These are phyloP conservation scores for Colletotrichum chrysophilum DNA, from an alignment of 2,329 filamentous ascomycete species.

Conservation along the genomic window DNA sequence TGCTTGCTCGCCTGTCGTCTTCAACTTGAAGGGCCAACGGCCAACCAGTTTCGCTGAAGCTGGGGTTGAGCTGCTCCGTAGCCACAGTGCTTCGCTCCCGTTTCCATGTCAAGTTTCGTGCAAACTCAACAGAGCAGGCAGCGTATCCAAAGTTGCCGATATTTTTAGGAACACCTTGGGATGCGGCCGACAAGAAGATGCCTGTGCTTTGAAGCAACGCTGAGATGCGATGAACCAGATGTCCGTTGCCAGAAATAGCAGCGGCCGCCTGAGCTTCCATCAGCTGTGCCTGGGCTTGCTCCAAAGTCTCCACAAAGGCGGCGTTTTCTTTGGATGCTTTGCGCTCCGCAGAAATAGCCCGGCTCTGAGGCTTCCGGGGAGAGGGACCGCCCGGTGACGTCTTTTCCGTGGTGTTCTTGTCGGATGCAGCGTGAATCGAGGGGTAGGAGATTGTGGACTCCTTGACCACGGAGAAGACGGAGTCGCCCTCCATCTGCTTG, in stretches of 20 bases:
- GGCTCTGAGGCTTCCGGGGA: conserved; percentile 33
- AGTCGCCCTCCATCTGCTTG: conserved; percentile 76
- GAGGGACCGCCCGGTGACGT: conserved; percentile 37
- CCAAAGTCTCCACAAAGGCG: conserved; percentile 63
- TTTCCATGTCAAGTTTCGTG: conserved; percentile 71
- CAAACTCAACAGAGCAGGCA: conserved; percentile 70
- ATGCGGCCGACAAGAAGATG: conserved; percentile 69
- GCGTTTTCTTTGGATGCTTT: conserved; percentile 29
- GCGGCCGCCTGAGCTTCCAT: conserved; percentile 66
- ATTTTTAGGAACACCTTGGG: conserved; percentile 48
- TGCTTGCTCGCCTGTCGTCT: conserved; percentile 44
- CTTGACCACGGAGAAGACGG: conserved; percentile 86
- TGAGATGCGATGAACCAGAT: conserved; percentile 67
- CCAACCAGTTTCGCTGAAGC: conserved; percentile 41
- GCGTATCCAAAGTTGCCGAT: conserved; percentile 61
- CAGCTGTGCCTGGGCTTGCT: conserved; percentile 69
- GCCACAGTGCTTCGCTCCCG: conserved; percentile 60
- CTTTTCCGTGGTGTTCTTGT: conserved; percentile 42
- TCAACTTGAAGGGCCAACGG: conserved; percentile 20
- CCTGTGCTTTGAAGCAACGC: conserved; percentile 68
- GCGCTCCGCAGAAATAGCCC: conserved; percentile 20
- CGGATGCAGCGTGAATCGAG: conserved; percentile 57
- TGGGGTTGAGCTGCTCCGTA: conserved; percentile 21
- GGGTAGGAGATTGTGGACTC: conserved; percentile 93
- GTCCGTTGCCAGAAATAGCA: conserved; percentile 57